Evolutionary conservation across 2,329 filamentous ascomycete species (phyloP).

Genomic region (Aspergillus thermomutatus): DNA sequence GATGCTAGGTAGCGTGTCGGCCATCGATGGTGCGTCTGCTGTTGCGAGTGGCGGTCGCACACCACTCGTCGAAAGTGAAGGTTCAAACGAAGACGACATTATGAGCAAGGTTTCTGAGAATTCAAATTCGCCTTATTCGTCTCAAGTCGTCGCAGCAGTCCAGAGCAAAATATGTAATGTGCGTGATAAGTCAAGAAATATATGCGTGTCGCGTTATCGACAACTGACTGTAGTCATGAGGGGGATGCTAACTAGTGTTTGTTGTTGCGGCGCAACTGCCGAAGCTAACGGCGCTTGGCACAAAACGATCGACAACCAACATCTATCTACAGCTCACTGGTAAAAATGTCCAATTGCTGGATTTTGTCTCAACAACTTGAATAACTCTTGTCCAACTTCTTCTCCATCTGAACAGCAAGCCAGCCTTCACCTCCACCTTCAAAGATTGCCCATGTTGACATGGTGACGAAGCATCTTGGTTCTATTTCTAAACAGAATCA

Average conservation of each 20-base stretch:
- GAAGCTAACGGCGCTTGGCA: not conserved
- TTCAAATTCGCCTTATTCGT: no score
- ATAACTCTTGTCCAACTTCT: not conserved
- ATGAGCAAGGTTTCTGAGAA: not conserved
- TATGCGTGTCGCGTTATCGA: not conserved
- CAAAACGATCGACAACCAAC: no score
- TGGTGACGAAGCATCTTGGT: not conserved
- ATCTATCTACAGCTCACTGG: no score
- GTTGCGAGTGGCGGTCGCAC: conserved; percentile 51
- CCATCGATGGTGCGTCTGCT: conserved; percentile 57
- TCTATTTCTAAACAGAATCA: not conserved
- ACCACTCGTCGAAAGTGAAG: conserved; percentile 53
- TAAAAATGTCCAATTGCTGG: not conserved
- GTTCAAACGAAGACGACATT: conserved; percentile 52
- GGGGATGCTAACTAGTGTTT: not conserved
- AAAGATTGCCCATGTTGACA: not conserved
- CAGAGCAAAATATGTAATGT: conserved; percentile 2
- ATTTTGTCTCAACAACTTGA: not conserved
- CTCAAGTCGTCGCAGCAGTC: not conserved
- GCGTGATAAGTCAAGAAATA: not conserved
- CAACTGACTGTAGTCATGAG: not conserved
- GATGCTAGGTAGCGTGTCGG: conserved; percentile 73
- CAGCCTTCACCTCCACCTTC: not conserved
- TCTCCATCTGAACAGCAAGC: not conserved
- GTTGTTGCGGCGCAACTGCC: not conserved